Evolutionary conservation across 2,329 filamentous ascomycete species (phyloP), one percentile per base, ranked within the genome.

Genomic region (Aspergillus novoparasiticus): DNA sequence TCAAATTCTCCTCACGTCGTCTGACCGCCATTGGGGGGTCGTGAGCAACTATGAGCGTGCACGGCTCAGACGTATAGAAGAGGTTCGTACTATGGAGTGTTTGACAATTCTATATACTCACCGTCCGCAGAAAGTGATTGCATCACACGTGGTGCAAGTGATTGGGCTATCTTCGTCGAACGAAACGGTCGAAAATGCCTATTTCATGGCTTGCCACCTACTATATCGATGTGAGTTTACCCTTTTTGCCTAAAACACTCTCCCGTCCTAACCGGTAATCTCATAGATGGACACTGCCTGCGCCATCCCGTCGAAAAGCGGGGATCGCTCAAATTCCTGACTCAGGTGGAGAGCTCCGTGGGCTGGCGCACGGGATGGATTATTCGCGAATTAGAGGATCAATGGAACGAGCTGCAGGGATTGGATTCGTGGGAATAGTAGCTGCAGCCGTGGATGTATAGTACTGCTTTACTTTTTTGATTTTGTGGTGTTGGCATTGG

Each of bases 291-390:
- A 50, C 73, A 76, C 34, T 76, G 73, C 45, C 64, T 77, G 11
- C 72, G 69, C 8, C 64, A 76, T 23, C 58, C 66, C 6, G 62
- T 58, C 5, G 71, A 76, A 55, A 73, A 75, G 55, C 64, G 66
- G 21, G 75, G 73, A 12, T 72, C 74, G 8, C 58, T 75, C 5
- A 28, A 66, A 3, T 77, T 76, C 48, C 63, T 77, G 1, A 56
- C 46, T 2, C 67, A 60, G n/a, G 70, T 72, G 26, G 74, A 76
- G 50, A 69, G 68, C 32, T 62, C 57, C 4, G 23, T 77, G 9
- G 75, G 74, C 2, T 77, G 75, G 75, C 73, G 71, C 3, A 77
- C 75, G 1, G 57, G 65, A 16, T 73, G 71, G 71, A 76, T 76
- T n/a, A 65, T 71, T 16, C 60, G 61, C 4, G 72, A 72, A 41